phyloP scores from a whole-genome alignment of 805 yeast species.

The Metschnikowia arizonensis region DNA sequence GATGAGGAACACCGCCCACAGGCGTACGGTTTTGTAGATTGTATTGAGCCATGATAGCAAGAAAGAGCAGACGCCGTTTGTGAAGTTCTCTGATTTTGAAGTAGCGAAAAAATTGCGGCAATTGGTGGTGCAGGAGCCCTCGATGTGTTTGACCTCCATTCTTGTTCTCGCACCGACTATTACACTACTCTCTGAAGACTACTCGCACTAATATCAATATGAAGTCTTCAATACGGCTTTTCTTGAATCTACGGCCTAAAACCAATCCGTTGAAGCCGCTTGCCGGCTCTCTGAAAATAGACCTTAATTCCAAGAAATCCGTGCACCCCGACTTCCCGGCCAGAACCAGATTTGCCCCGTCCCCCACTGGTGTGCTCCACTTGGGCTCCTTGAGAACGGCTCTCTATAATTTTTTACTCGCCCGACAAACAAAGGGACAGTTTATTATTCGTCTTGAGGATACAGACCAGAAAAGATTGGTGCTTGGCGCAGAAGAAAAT shows the following conservation, averaged over 20 bases:
- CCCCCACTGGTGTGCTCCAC: slow-evolving; percentile 95
- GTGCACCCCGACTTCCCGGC: slow-evolving; percentile 53
- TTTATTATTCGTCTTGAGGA: slow-evolving; percentile 86
- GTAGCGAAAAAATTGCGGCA: slow-evolving; percentile 21
- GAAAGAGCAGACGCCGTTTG: slow-evolving; percentile 2
- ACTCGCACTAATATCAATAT: background rate
- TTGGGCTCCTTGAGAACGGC: slow-evolving; percentile 94
- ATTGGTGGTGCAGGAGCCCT: slow-evolving; percentile 12
- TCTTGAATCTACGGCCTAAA: slow-evolving; percentile 11
- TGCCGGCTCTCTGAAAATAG: background rate
- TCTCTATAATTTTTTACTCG: slow-evolving; percentile 78
- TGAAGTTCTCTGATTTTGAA: background rate
- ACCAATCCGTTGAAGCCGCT: background rate
- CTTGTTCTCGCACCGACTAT: background rate
- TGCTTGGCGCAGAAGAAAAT: slow-evolving; percentile 76
- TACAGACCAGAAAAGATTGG: slow-evolving; percentile 80
- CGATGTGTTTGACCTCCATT: background rate
- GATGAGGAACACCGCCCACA: background rate
- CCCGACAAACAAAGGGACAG: slow-evolving; percentile 73
- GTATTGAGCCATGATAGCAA: slow-evolving; percentile 11
- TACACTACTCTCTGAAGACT: background rate
- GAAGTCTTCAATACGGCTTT: slow-evolving; percentile 12
- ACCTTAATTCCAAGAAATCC: background rate
- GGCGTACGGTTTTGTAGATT: slow-evolving; percentile 5
- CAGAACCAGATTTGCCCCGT: slow-evolving; percentile 93